Evolutionary conservation across 2,329 filamentous ascomycete genomes (phyloP).

Genomic region (Penicillium expansum): DNA sequence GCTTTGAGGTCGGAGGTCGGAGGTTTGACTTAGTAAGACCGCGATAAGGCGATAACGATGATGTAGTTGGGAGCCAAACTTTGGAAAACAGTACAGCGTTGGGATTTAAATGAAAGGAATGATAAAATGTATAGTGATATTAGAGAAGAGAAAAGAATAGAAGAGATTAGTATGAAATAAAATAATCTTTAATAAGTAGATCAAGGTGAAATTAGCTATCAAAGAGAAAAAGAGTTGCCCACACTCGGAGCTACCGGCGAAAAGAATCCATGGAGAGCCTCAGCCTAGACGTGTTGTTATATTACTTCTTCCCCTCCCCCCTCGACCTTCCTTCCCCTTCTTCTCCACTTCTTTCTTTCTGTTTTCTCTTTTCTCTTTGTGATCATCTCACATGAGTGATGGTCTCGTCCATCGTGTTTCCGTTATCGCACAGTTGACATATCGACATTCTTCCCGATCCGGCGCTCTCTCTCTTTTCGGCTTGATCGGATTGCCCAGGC

Average conservation of each 20-base stretch:
- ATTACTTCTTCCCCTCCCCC: not conserved
- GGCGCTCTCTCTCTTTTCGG: slow-evolving; percentile 13
- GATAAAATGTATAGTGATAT: not conserved
- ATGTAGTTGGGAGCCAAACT: not conserved
- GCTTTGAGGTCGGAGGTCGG: slow-evolving; percentile 12
- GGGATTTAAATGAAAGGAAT: not conserved
- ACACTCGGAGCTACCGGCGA: slow-evolving; percentile 15
- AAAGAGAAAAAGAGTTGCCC: not conserved
- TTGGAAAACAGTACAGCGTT: not conserved
- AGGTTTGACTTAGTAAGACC: slow-evolving; percentile 15
- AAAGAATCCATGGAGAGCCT: slow-evolving; percentile 13
- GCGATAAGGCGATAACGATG: slow-evolving; percentile 12
- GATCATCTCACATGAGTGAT: slow-evolving; percentile 13
- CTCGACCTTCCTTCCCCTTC: not conserved
- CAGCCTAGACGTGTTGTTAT: not conserved
- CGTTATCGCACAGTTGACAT: slow-evolving; percentile 27
- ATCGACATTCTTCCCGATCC: slow-evolving; percentile 30
- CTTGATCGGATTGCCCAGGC: slow-evolving; percentile 6
- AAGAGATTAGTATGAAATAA: not conserved
- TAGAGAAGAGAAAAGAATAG: not conserved
- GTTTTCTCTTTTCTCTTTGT: slow-evolving; percentile 6
- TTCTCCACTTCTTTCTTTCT: slow-evolving; percentile 6
- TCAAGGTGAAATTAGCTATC: not conserved
- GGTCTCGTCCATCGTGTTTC: slow-evolving; percentile 20
- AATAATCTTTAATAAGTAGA: too few relatives aligned